Evolutionary conservation across 2,329 filamentous ascomycete species (phyloP), one percentile per base, ranked within the genome.

Genomic region (Hyphodiscus sp.): DNA sequence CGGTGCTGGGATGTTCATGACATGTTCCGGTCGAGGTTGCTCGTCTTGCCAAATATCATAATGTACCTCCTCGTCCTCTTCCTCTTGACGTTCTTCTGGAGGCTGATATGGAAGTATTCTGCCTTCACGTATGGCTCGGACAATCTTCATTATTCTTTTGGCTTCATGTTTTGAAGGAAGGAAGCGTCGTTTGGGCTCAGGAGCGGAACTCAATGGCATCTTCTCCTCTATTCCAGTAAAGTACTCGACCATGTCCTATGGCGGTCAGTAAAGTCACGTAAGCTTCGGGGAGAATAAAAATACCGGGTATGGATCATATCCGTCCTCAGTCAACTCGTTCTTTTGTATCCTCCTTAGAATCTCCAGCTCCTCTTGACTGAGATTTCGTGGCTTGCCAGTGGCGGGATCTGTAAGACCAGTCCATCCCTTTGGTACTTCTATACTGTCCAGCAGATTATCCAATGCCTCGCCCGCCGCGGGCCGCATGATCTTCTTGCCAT

Each of bases 401-500:
- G 89, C 82, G 5, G 92, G 91, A 71, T 99, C 94, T 9, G 91
- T 96, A 60, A 97, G 76, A 53, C 92, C 94, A 51, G 94, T 99
- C 91, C 91, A 99, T 60, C 92, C 94, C 76, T 96, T 91, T 15
- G 94, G 94, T 38, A 99, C 78, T 67, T 99, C 94, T 65, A 99
- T 99, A 71, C 89, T 96, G 65, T 99, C 92, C 10, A 99, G 78
- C 44, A 99, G 78, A 13, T 91, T 90, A 75, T 99, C 94, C 30
- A 99, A 75, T 38, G 94, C 94, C 69, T 96, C 87, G 50, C 92
- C 92, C 62, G 91, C 92, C 3, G 95, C 94, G 7, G 94, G 94
- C 50, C 94, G 87, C 85, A 96, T 89, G 60, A 99, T 96, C 71
- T 89, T 95, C 80, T 95, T 96, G 70, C 94, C 94, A 70, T 99